These are phyloP conservation scores for Turritis glabra DNA, from an alignment of 345 rosid species.

Conservation along the genomic window DNA sequence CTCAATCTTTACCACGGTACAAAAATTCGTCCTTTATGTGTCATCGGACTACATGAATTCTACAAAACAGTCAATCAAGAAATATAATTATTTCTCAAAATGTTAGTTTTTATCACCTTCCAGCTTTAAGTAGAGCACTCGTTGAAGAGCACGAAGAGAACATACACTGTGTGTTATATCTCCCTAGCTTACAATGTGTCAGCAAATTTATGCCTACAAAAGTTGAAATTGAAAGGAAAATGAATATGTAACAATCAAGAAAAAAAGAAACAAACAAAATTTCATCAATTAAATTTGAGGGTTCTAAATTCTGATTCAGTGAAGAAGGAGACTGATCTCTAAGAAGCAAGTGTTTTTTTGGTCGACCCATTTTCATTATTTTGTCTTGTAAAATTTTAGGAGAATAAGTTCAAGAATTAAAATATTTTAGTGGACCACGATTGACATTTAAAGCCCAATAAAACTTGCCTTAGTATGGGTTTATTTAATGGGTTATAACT, in stretches of 20 bases:
- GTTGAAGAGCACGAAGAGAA: neutral
- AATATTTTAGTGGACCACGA: neutral
- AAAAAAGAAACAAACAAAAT: too few species aligned
- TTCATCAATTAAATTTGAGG: too few species aligned
- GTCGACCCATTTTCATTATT: neutral
- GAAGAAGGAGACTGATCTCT: too few species aligned
- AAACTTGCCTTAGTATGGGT: neutral
- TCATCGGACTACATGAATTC: neutral
- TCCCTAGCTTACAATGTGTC: neutral
- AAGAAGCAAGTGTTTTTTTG: neutral
- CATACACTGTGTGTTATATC: neutral
- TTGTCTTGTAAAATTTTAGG: neutral
- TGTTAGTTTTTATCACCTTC: neutral
- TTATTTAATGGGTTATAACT: too few species aligned
- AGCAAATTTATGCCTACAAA: neutral
- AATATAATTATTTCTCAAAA: neutral
- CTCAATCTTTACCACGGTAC: neutral
- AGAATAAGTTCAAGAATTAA: neutral
- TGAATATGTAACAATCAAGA: too few species aligned
- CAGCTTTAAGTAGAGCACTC: neutral
- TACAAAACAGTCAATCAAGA: neutral
- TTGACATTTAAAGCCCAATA: neutral
- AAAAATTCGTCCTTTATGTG: neutral
- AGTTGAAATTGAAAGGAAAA: too few species aligned
- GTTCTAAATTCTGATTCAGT: too few species aligned